Evolutionary conservation across 2,329 filamentous ascomycete genomes (phyloP).

Genomic region (Phyllosticta citriasiana): DNA sequence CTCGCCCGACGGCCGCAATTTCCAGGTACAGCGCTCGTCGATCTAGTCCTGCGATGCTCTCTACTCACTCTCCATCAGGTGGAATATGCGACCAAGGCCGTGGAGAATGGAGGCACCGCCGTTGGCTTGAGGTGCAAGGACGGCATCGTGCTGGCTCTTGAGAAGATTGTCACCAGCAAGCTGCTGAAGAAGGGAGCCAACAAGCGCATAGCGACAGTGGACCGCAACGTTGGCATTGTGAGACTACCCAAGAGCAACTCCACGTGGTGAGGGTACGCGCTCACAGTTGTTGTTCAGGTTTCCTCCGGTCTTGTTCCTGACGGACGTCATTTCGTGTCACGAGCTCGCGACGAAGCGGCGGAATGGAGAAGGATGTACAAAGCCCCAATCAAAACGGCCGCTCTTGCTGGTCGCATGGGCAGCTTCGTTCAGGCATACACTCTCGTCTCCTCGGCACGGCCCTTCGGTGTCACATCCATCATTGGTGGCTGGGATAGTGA

Average conservation of each 20-base stretch:
- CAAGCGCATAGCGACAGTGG: constrained; percentile 91
- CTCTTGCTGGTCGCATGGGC: constrained; percentile 86
- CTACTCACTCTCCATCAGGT: constrained; percentile 37
- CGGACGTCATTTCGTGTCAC: constrained; percentile 86
- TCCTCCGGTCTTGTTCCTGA: constrained; percentile 92
- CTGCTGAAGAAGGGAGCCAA: constrained; percentile 90
- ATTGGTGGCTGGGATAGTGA: constrained; percentile 90
- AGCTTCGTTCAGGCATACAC: constrained; percentile 96
- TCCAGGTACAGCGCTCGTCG: constrained; percentile 57
- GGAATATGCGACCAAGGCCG: constrained; percentile 97
- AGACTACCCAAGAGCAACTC: constrained; percentile 26
- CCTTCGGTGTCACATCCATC: constrained; percentile 93
- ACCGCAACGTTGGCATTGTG: constrained; percentile 89
- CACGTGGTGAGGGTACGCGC: background rate
- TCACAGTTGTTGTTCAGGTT: constrained; percentile 47
- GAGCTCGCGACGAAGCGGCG: constrained; percentile 86
- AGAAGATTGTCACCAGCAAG: constrained; percentile 95
- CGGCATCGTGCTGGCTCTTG: constrained; percentile 87
- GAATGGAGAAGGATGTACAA: constrained; percentile 93
- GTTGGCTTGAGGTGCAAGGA: constrained; percentile 96
- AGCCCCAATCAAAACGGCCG: constrained; percentile 77
- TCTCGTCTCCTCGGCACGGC: constrained; percentile 90
- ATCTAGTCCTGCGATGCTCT: background rate
- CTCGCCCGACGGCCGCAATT: constrained; percentile 97
- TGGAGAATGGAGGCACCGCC: constrained; percentile 94